These are phyloP conservation scores for Lolium multiflorum DNA, from an alignment of 176 grass and related monocot genomes.

Conservation along the genomic window DNA sequence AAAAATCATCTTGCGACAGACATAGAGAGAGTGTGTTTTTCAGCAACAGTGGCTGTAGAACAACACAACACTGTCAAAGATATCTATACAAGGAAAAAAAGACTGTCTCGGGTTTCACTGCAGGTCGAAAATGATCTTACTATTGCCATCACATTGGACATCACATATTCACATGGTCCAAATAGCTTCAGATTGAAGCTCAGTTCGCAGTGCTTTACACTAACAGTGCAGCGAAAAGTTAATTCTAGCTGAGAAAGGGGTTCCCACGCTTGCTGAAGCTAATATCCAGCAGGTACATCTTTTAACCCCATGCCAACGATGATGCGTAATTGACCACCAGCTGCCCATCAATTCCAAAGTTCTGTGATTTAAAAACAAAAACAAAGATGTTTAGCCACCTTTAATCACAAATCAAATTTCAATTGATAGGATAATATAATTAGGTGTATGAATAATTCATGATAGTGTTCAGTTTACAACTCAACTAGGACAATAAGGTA, in stretches of 20 bases:
- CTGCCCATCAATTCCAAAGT: conserved; percentile 73
- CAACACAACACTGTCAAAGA: neutral
- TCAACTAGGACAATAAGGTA: neutral
- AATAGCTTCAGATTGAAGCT: neutral
- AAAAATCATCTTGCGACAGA: conserved; percentile 3
- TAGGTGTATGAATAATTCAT: too few relatives aligned
- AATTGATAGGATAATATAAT: too few relatives aligned
- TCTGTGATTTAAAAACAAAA: conserved; percentile 37
- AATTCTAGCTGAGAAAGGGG: neutral
- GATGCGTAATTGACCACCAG: conserved; percentile 70
- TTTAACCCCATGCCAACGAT: conserved; percentile 72
- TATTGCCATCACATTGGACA: neutral
- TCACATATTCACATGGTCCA: neutral
- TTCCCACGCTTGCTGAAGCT: neutral
- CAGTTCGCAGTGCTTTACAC: neutral
- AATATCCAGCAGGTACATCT: neutral
- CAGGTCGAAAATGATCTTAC: neutral
- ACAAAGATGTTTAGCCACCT: neutral
- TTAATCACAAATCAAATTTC: neutral
- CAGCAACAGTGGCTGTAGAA: neutral
- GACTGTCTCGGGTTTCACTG: neutral
- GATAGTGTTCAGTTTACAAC: too few relatives aligned
- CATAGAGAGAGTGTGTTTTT: neutral
- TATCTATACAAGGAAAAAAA: neutral
- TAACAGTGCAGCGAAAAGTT: neutral